These are phyloP conservation scores for Ammopiptanthus mongolicus DNA, from an alignment of 306 rosid species.

Conservation along the genomic window DNA sequence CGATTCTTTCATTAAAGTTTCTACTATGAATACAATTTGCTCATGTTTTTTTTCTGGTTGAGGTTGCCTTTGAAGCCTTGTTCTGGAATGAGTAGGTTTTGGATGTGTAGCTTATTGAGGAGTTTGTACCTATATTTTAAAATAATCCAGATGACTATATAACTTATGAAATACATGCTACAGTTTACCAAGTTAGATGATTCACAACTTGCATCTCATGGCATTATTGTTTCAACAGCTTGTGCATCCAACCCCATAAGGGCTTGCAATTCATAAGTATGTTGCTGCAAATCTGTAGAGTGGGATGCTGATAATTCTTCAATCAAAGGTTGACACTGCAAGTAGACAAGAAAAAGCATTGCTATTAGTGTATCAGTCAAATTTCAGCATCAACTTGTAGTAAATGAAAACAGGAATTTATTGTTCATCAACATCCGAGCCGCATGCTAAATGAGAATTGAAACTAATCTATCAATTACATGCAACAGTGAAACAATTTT, in stretches of 20 bases:
- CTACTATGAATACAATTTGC: no score
- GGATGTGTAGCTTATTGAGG: no score
- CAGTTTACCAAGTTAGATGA: no score
- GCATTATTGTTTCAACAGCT: conserved; percentile 56
- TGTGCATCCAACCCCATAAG: conserved; percentile 48
- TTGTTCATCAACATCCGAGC: background rate
- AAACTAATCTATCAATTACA: background rate
- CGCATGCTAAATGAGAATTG: background rate
- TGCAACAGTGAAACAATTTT: background rate
- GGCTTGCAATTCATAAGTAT: conserved; percentile 87
- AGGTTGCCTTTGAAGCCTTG: no score
- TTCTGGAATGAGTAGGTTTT: no score
- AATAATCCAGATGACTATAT: no score
- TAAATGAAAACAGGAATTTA: background rate
- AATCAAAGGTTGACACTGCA: conserved; percentile 74
- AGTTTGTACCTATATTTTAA: no score
- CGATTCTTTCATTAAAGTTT: no score
- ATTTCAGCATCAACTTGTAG: conserved; percentile 11
- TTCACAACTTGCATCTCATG: conserved; percentile 77
- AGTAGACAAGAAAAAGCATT: conserved; percentile 13
- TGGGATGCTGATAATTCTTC: conserved; percentile 83
- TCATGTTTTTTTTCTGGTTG: no score
- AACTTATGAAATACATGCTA: no score
- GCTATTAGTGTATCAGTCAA: background rate
- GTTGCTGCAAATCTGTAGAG: conserved; percentile 91